Percentiles rank a stretch among this genome's conserved stretches.
Evolutionary conservation across 768 basidiomycete species (phyloP).

Genomic region (Chalciporus pseudorubinellus): DNA sequence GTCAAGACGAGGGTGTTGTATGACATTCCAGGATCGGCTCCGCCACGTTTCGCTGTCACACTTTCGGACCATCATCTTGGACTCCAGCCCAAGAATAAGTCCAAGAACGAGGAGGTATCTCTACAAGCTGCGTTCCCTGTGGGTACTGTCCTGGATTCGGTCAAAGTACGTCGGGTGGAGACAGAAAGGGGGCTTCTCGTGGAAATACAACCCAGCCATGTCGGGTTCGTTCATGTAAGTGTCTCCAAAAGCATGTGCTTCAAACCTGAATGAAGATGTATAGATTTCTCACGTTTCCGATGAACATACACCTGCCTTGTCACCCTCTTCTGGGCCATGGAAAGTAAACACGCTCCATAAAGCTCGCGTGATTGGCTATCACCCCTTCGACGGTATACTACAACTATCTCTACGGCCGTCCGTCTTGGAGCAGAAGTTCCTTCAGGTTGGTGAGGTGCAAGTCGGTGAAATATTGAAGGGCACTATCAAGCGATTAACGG

Average conservation of each 20-base stretch:
- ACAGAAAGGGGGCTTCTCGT: constrained; percentile 79
- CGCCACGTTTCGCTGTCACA: constrained; percentile 82
- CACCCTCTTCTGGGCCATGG: constrained; percentile 72
- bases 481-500: constrained; percentile 81
- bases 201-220: constrained; percentile 57
- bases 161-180: constrained; percentile 73
- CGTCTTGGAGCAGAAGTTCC: constrained; percentile 79
- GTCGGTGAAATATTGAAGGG: constrained; percentile 88
- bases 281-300: constrained; percentile 95
- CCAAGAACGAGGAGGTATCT: constrained; percentile 21
- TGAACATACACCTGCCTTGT: constrained; percentile 80
- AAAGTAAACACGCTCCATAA: constrained; percentile 74
- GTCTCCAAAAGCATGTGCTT: neutral
- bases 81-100: constrained; percentile 43
- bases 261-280: neutral
- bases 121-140: constrained; percentile 66
- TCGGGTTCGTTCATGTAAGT: constrained; percentile 87
- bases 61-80: constrained; percentile 68
- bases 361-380: constrained; percentile 85
- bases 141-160: constrained; percentile 68
- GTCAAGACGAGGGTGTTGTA: constrained; percentile 85
- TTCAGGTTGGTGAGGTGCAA: constrained; percentile 77
- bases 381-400: constrained; percentile 81
- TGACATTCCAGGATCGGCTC: constrained; percentile 62
- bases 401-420: constrained; percentile 85